Base-by-base conservation (phyloP, 129 eudicot genomes). In the Glebionis coronaria region DNA sequence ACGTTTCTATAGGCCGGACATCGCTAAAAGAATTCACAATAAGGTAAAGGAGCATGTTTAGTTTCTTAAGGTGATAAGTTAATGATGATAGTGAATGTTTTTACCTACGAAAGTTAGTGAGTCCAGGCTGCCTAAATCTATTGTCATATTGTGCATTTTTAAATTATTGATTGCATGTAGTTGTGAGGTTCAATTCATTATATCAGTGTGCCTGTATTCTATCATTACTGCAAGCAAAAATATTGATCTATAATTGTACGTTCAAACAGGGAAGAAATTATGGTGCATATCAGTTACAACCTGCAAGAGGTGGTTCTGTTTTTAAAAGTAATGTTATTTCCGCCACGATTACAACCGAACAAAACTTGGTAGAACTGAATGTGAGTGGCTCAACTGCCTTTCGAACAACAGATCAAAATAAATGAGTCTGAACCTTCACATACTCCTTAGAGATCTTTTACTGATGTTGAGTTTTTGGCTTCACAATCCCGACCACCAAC, bases 211-310 rank as follows among this genome's bases (percentile, higher is more conserved):
- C n/a, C 8, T 49, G 8, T 20, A 49, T 16, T 62, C 5, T 40
- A 23, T 53, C 47, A 21, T 44, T 51, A 47, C 66, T 44, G 71
- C 46, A 49, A 49, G 58, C 53, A 50, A 55, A 57, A 38, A 61
- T 38, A 44, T 51, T 65, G 18, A 67, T 15, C 15, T 61, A 16
- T 44, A 52, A 47, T 42, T 16, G 9, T 65, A 12, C 44, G 71
- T 68, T 73, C n/a, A 42, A 70, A 63, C 86, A 83, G 96, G 80
- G 83, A 82, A 81, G 68, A 67, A 85, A 63, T 72, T 64, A 64
- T 70, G 85, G 88, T 13, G 78, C 79, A 64, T 86, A 83, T 76
- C 98, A 80, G 61, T 69, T 87, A 40, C 87, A 78, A 25, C 76
- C 79, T 15, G 29, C 73, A 7, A 83, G 69, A 63, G 75, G 69